phyloP scores from a whole-genome alignment of 2,329 filamentous ascomycete genomes.

The Aurifilum marmelostoma region DNA sequence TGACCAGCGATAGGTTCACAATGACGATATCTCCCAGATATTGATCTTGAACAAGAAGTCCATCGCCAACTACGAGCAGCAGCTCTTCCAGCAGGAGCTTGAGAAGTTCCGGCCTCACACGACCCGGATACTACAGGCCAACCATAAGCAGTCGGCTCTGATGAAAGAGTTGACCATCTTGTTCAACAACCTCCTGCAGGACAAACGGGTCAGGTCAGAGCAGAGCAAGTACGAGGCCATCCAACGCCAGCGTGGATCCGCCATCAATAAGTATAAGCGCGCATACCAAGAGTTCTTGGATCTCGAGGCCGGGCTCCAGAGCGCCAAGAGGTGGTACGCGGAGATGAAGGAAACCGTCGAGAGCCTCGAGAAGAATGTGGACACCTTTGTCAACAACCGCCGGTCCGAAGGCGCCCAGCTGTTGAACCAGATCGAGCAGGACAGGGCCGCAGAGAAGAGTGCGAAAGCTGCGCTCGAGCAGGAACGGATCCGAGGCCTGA shows the following conservation, averaged over 20 bases:
- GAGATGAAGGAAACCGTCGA: constrained; percentile 96
- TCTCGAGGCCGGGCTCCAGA: constrained; percentile 79
- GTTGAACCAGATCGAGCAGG: constrained; percentile 83
- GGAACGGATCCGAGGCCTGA: constrained; percentile 81
- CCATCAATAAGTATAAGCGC: constrained; percentile 85
- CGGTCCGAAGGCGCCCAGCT: constrained; percentile 89
- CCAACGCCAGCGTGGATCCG: constrained; percentile 77
- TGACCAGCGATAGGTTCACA: constrained; percentile 70
- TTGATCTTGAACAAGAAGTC: constrained; percentile 98
- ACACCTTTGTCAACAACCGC: constrained; percentile 94
- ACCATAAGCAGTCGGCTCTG: constrained; percentile 89
- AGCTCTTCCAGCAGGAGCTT: constrained; percentile 93
- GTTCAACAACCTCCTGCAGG: constrained; percentile 87
- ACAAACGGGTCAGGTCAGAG: constrained; percentile 90
- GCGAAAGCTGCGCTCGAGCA: constrained; percentile 78
- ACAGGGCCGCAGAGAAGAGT: constrained; percentile 64
- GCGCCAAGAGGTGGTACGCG: constrained; percentile 89
- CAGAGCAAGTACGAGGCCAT: constrained; percentile 94
- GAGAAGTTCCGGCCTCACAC: constrained; percentile 96
- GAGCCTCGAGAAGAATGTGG: constrained; percentile 92
- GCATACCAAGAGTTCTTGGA: constrained; percentile 93
- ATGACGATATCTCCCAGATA: constrained; percentile 96
- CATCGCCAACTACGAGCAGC: constrained; percentile 86
- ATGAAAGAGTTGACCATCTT: constrained; percentile 92
- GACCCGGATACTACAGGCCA: constrained; percentile 86